Conservation (phyloP, 2,329 filamentous ascomycete species). For the Phaeomoniella chlamydospora region DNA sequence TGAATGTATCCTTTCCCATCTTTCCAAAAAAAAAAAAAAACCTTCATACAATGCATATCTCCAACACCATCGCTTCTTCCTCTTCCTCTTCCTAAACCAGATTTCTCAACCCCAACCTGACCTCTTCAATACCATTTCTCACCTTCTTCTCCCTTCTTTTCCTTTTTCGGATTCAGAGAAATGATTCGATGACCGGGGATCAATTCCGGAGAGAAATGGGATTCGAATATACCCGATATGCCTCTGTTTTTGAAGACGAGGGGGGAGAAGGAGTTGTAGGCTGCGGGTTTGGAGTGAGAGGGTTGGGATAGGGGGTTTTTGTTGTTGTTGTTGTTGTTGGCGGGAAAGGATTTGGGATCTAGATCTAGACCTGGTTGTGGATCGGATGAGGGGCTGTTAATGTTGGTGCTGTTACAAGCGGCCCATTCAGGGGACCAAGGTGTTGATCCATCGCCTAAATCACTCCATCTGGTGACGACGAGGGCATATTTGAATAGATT, state of each 20-base stretch:
- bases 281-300: too few species aligned
- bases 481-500: constrained; percentile 44
- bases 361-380: constrained; percentile 5
- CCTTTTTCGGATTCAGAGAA: constrained; percentile 42
- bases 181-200: constrained; percentile 44
- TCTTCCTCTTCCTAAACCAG: too few species aligned
- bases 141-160: constrained; percentile 39
- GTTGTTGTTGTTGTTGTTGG: constrained; percentile 37
- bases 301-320: too few species aligned
- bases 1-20: too few species aligned
- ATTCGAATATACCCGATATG: constrained; percentile 45
- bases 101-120: too few species aligned
- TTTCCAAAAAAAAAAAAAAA: too few species aligned
- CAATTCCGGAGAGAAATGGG: constrained; percentile 35
- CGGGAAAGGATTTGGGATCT: constrained; percentile 38
- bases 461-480: constrained; percentile 46
- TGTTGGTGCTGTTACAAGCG: constrained; percentile 40
- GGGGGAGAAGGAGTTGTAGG: too few species aligned
- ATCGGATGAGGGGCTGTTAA: constrained; percentile 7
- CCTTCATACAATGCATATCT: too few species aligned
- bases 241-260: constrained; percentile 35
- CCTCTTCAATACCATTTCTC: constrained; percentile 43
- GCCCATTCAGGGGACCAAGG: constrained; percentile 40
- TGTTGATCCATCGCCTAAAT: constrained; percentile 40
- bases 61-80: too few species aligned